phyloP scores from a whole-genome alignment of 441 rosid species.

The Erodium trifolium region DNA sequence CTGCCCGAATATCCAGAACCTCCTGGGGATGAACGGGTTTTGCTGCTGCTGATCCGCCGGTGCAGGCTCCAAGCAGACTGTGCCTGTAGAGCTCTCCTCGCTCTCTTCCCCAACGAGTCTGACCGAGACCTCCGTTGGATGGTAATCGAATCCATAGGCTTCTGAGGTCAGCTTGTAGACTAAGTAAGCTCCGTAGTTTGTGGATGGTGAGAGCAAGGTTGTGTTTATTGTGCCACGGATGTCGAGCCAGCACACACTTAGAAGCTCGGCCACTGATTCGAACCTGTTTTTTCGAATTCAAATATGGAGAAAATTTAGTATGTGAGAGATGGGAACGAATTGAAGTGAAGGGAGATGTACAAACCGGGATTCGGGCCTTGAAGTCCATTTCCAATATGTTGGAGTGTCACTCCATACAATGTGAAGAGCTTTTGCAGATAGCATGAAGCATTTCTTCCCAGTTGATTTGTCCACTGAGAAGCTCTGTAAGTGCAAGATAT shows the following conservation, averaged over 20 bases:
- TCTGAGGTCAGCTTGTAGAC: background rate
- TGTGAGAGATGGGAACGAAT: background rate
- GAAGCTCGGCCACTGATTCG: background rate
- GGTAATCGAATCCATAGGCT: background rate
- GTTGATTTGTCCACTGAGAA: background rate
- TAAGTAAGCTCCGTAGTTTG: background rate
- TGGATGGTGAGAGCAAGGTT: background rate
- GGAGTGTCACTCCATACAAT: background rate
- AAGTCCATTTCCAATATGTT: constrained; percentile 3
- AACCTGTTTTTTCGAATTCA: background rate
- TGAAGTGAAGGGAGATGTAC: background rate
- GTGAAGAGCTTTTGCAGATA: background rate
- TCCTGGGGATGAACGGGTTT: background rate
- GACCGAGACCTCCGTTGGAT: background rate
- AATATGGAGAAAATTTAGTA: background rate
- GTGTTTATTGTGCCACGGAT: background rate
- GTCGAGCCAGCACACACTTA: background rate
- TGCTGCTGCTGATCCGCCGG: background rate
- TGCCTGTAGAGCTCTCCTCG: background rate
- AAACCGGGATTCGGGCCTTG: background rate
- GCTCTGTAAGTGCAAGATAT: background rate
- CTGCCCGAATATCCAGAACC: constrained; percentile 1
- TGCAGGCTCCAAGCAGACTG: background rate
- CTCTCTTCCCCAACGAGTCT: background rate
- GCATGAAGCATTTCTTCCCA: constrained; percentile 1